A percentile compares a stretch with the other conserved stretches of the same genome.
Conservation (phyloP, 306 rosid genomes). For the Canavalia gladiata region DNA sequence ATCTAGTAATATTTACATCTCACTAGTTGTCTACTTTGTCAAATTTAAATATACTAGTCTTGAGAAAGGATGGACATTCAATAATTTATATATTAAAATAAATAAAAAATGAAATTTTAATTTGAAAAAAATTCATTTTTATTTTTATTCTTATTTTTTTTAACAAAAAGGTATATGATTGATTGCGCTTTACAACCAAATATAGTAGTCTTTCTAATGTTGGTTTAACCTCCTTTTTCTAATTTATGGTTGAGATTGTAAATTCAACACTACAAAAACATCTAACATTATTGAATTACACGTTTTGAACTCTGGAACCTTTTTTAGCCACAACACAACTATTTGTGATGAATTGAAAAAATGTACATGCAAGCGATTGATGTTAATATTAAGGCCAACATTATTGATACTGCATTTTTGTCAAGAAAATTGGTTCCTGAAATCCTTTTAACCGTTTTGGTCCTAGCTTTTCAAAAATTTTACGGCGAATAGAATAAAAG, state of each 20-base stretch:
- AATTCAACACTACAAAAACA: slow-evolving; percentile 41
- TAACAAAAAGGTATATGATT: neutral
- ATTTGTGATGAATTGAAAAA: slow-evolving; percentile 53
- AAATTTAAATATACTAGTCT: too few species aligned
- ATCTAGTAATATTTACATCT: too few species aligned
- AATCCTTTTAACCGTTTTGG: slow-evolving; percentile 74
- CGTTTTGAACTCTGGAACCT: slow-evolving; percentile 31
- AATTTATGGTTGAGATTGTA: neutral
- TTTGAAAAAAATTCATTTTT: too few species aligned
- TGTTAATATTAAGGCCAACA: slow-evolving; percentile 75
- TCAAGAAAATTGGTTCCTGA: slow-evolving; percentile 82
- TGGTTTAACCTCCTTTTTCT: neutral
- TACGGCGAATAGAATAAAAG: slow-evolving; percentile 81
- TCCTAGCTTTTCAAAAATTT: slow-evolving; percentile 94
- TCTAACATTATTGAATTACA: slow-evolving; percentile 28
- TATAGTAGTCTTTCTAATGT: slow-evolving; percentile 16
- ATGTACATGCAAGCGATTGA: slow-evolving; percentile 64
- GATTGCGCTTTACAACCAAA: slow-evolving; percentile 7
- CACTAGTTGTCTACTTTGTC: too few species aligned
- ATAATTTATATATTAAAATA: too few species aligned
- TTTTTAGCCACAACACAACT: neutral
- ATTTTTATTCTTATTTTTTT: neutral
- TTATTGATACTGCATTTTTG: slow-evolving; percentile 84
- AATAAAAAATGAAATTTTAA: too few species aligned
- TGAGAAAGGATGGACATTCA: too few species aligned